Evolutionary conservation across 305 asterid genomes (phyloP), one percentile per base, ranked within the genome.

Genomic region (Euphrasia arctica): DNA sequence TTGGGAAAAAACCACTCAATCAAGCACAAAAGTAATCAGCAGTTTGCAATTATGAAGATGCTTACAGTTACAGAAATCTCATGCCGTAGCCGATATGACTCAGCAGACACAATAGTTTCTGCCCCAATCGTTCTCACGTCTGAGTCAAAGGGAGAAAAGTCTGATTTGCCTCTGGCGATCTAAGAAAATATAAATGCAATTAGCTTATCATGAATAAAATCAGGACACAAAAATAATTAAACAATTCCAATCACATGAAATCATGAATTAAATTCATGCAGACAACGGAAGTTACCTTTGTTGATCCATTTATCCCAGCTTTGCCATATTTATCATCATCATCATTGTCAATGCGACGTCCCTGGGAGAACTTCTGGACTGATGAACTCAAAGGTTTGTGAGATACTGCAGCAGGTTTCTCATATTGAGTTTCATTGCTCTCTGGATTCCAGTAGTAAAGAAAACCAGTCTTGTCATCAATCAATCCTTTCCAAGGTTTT

Each of bases 381-480:
- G 88, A 74, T 10, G 95, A 84, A 73, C 86, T 88, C 82, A 85
- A 60, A 43, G 86, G 42, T 71, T 83, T 86, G 32, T 78, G 59
- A 1, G 68, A 67, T 31, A 83, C 66, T 65, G 78, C 79, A 52
- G 43, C 82, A 55, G 99, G 98, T 70, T 62, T 85, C 77, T 91
- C 97, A 51, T 94, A 94, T 62, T 94, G 99, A 47, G 99, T 94
- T 65, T 70, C 79, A 70, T 94, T 91, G 66, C 96, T 94, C 80
- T 83, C 99, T 9, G 95, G 99, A 72, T 94, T 94, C 99, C 99
- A 94, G 79, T 54, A 94, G 81, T 94, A 94, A 10, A 94, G 78
- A 80, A 88, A 88, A 51, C 96, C 95, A 78, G 99, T 91, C 72
- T 78, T 88, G 39, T 81, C 88, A 78, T 94, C 98, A 65, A 94